Conservation (phyloP, 495 filamentous ascomycete genomes). For the Penicillium fimorum region DNA sequence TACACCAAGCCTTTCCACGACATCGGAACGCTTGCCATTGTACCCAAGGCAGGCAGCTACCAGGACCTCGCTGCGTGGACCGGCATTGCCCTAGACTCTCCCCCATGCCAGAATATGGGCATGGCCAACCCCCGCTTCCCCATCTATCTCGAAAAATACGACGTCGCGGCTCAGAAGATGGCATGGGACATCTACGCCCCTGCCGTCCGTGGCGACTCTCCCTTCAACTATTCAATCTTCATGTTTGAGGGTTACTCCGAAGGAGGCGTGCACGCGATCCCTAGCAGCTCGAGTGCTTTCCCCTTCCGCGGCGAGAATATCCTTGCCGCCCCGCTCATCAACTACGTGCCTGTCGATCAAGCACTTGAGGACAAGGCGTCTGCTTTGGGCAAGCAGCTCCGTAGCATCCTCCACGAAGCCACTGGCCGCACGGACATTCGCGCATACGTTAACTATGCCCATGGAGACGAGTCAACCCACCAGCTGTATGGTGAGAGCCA, state of each 20-base stretch:
- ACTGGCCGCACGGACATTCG: conserved; percentile 37
- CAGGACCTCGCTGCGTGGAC: conserved; percentile 45
- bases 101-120: conserved; percentile 47
- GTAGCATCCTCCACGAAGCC: conserved; percentile 39
- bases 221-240: conserved; percentile 43
- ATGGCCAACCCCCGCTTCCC: conserved; percentile 51
- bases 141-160: conserved; percentile 45
- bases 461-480: conserved; percentile 48
- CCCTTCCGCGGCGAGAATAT: conserved; percentile 45
- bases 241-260: conserved; percentile 57
- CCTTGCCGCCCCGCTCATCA: conserved; percentile 43
- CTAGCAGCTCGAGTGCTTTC: conserved; percentile 37
- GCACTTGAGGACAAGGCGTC: conserved; percentile 31
- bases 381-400: conserved; percentile 41
- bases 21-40: conserved; percentile 41
- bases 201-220: conserved; percentile 27
- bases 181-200: conserved; percentile 42
- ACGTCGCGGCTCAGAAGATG: conserved; percentile 40
- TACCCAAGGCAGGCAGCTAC: conserved; percentile 39
- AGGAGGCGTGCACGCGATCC: conserved; percentile 43
- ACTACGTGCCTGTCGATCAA: conserved; percentile 32
- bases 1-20: conserved; percentile 47
- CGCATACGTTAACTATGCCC: conserved; percentile 62
- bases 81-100: conserved; percentile 31
- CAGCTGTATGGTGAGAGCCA: conserved; percentile 51